These are phyloP conservation scores for Lagenidium giganteum DNA, from an alignment of 352 stramenopile genomes.

Conservation along the genomic window DNA sequence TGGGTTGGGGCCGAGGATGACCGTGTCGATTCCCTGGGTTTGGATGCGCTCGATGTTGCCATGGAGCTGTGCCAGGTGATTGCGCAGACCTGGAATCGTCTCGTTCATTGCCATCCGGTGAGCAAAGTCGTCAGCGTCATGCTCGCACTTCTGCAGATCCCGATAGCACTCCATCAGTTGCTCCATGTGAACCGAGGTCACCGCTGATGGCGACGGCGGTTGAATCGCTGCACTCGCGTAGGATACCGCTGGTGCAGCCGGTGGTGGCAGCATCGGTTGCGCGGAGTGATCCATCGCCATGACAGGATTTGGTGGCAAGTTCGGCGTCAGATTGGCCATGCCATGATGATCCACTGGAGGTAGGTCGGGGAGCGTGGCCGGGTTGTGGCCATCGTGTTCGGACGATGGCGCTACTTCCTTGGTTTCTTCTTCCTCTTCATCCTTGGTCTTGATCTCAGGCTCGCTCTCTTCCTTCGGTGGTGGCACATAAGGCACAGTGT, in stretches of 20 bases:
- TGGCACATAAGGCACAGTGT: slow-evolving; percentile 66
- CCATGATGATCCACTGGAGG: too few species aligned
- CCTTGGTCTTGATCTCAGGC: slow-evolving; percentile 13
- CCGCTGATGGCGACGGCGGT: too few species aligned
- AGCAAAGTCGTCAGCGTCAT: slow-evolving; percentile 46
- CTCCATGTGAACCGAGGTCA: slow-evolving; percentile 35
- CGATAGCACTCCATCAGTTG: slow-evolving; percentile 38
- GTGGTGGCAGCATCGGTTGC: too few species aligned
- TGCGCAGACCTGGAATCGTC: slow-evolving; percentile 37
- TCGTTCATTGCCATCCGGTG: slow-evolving; percentile 34
- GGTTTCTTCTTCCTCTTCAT: slow-evolving; percentile 24
- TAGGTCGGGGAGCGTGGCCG: too few species aligned
- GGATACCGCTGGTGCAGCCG: too few species aligned
- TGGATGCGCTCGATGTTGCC: slow-evolving; percentile 74
- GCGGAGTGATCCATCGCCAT: too few species aligned
- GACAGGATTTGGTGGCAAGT: too few species aligned
- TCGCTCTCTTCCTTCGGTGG: too few species aligned
- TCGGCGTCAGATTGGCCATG: too few species aligned
- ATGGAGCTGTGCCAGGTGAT: slow-evolving; percentile 68
- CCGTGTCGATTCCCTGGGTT: slow-evolving; percentile 71
- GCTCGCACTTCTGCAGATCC: slow-evolving; percentile 41
- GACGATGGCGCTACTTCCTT: too few species aligned
- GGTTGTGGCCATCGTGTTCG: slow-evolving; percentile 13
- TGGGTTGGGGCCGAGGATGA: slow-evolving; percentile 67
- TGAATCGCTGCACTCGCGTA: too few species aligned